Evolutionary conservation across 1,284 basidiomycete species (phyloP).

Genomic region (Ganoderma multipileum): DNA sequence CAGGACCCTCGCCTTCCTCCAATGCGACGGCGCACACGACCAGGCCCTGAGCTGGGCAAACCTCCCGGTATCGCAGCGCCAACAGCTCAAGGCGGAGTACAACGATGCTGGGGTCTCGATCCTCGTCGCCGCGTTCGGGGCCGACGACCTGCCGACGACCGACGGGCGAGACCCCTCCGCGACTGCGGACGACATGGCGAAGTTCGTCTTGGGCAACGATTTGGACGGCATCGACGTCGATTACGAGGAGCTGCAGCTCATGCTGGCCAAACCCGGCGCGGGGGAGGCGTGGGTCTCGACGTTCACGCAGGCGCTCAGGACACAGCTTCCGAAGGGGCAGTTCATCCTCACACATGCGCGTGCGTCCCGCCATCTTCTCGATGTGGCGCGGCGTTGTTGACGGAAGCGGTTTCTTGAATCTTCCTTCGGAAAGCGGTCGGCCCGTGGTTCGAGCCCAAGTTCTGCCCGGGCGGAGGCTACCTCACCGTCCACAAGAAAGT

Average conservation of each 20-base stretch:
- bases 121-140: slow-evolving; percentile 56
- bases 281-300: slow-evolving; percentile 47
- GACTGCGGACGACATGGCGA: slow-evolving; percentile 53
- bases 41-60: slow-evolving; percentile 49
- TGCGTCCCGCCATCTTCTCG: slow-evolving; percentile 17
- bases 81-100: slow-evolving; percentile 48
- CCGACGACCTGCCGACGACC: slow-evolving; percentile 56
- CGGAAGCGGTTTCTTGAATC: background rate
- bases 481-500: slow-evolving; percentile 59
- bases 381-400: background rate
- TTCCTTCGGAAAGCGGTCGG: slow-evolving; percentile 45
- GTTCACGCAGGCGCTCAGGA: slow-evolving; percentile 12
- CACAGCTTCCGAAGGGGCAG: slow-evolving; percentile 39
- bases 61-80: slow-evolving; percentile 41
- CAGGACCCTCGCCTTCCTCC: slow-evolving; percentile 46
- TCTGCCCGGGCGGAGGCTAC: slow-evolving; percentile 61
- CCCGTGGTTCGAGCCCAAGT: slow-evolving; percentile 62
- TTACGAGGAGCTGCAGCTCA: slow-evolving; percentile 47
- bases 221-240: slow-evolving; percentile 66
- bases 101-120: slow-evolving; percentile 52
- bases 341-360: slow-evolving; percentile 45
- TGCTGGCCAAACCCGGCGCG: background rate
- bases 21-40: slow-evolving; percentile 49
- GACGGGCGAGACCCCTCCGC: slow-evolving; percentile 47
- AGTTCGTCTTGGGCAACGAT: slow-evolving; percentile 41